These are phyloP conservation scores for Rhytidhysteron rufulum DNA, from an alignment of 2,329 filamentous ascomycete genomes.

Conservation along the genomic window DNA sequence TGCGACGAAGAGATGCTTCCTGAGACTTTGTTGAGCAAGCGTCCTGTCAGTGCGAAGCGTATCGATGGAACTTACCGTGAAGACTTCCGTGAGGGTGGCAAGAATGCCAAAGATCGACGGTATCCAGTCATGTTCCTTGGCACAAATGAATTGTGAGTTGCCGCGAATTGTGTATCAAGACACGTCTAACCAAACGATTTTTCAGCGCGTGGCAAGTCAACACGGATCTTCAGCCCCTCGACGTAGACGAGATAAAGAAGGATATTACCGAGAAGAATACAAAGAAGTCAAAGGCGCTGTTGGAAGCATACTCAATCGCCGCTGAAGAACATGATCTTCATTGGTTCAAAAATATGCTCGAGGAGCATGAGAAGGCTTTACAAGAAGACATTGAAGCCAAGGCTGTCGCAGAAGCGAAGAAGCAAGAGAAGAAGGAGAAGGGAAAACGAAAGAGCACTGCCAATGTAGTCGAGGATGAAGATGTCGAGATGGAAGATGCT, in stretches of 20 bases:
- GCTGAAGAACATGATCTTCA: slow-evolving; percentile 72
- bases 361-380: slow-evolving; percentile 54
- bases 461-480: slow-evolving; percentile 27
- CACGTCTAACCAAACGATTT: neutral
- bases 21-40: slow-evolving; percentile 66
- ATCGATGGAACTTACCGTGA: slow-evolving; percentile 83
- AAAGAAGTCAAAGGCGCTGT: slow-evolving; percentile 77
- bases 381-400: slow-evolving; percentile 59
- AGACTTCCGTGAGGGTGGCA: slow-evolving; percentile 82
- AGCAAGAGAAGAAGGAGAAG: slow-evolving; percentile 58
- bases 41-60: slow-evolving; percentile 79
- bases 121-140: slow-evolving; percentile 93
- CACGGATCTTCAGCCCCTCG: slow-evolving; percentile 72
- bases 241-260: slow-evolving; percentile 67
- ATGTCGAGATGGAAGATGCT: slow-evolving; percentile 37
- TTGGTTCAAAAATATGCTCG: slow-evolving; percentile 78
- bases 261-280: slow-evolving; percentile 67
- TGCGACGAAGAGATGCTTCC: slow-evolving; percentile 95
- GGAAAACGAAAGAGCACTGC: slow-evolving; percentile 40
- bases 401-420: slow-evolving; percentile 61
- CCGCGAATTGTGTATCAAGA: slow-evolving; percentile 1
- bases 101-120: slow-evolving; percentile 77
- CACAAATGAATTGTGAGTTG: slow-evolving; percentile 94
- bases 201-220: slow-evolving; percentile 87
- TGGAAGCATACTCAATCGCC: slow-evolving; percentile 76